Evolutionary conservation across 1,284 basidiomycete genomes (phyloP).

Genomic region (Mycosarcoma mackinlayi): DNA sequence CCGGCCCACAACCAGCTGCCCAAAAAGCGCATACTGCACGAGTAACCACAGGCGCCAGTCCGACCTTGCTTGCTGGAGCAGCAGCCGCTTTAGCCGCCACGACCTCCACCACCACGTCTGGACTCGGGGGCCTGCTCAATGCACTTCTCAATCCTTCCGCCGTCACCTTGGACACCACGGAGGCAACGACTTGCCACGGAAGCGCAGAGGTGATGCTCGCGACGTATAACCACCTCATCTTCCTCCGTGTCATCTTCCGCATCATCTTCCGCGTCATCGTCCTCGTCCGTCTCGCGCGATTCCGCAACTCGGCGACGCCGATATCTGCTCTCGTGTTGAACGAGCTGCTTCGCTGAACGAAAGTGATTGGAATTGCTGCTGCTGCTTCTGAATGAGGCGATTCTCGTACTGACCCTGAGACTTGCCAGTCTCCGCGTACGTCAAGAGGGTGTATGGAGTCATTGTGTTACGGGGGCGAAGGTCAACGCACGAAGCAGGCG

Average conservation of each 20-base stretch:
- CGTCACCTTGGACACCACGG: not conserved
- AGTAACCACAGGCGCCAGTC: not conserved
- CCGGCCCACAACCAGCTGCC: not conserved
- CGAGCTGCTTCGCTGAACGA: slow-evolving; percentile 31
- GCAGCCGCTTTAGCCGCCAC: slow-evolving; percentile 15
- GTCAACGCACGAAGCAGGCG: slow-evolving; percentile 37
- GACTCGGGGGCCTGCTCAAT: slow-evolving; percentile 14
- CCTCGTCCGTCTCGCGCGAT: slow-evolving; percentile 18
- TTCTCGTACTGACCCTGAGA: slow-evolving; percentile 1
- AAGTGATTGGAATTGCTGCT: slow-evolving; percentile 1
- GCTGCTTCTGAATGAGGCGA: not conserved
- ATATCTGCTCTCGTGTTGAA: slow-evolving; percentile 32
- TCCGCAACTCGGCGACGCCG: slow-evolving; percentile 24
- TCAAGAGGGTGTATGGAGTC: not conserved
- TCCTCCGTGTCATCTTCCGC: slow-evolving; percentile 31
- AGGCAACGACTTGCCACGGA: not conserved
- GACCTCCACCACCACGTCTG: not conserved
- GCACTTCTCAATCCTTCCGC: slow-evolving; percentile 13
- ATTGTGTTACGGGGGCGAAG: not conserved
- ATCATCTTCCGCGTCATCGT: slow-evolving; percentile 40
- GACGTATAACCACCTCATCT: slow-evolving; percentile 16
- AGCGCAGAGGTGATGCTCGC: slow-evolving; percentile 4
- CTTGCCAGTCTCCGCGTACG: not conserved
- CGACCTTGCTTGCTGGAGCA: slow-evolving; percentile 15
- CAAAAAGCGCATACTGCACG: not conserved